These are phyloP conservation scores for Yarrowia osloensis DNA, from an alignment of 805 yeast genomes.

Conservation along the genomic window DNA sequence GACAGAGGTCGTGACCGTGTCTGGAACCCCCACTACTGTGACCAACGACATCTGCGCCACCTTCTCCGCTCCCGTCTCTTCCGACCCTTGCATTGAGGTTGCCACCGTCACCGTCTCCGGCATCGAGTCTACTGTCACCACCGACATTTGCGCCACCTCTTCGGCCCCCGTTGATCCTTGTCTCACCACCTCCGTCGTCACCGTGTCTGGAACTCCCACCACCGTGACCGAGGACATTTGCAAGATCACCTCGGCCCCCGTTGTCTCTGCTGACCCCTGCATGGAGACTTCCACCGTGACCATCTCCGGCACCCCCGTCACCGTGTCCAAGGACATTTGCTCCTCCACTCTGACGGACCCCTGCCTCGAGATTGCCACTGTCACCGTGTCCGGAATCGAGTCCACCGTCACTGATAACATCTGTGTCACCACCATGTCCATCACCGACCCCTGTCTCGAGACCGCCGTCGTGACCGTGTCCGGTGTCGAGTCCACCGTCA, in stretches of 20 bases:
- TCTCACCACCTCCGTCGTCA: neutral
- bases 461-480: neutral
- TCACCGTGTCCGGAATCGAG: neutral
- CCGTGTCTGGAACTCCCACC: neutral
- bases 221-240: neutral
- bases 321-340: slow-evolving; percentile 4
- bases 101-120: neutral
- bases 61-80: neutral
- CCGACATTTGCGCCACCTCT: neutral
- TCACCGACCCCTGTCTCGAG: neutral
- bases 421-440: neutral
- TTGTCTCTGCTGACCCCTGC: neutral
- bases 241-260: neutral
- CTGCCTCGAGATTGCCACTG: neutral
- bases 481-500: neutral
- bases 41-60: neutral
- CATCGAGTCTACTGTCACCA: neutral
- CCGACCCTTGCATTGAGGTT: neutral
- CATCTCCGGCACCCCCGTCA: neutral
- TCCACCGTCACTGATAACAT: slow-evolving; percentile 6
- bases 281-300: neutral
- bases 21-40: neutral
- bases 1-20: neutral
- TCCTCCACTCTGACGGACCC: neutral
- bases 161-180: neutral